Evolutionary conservation across 2,329 filamentous ascomycete genomes (phyloP), one percentile per base, ranked within the genome.

Genomic region (Verruconis gallopava): DNA sequence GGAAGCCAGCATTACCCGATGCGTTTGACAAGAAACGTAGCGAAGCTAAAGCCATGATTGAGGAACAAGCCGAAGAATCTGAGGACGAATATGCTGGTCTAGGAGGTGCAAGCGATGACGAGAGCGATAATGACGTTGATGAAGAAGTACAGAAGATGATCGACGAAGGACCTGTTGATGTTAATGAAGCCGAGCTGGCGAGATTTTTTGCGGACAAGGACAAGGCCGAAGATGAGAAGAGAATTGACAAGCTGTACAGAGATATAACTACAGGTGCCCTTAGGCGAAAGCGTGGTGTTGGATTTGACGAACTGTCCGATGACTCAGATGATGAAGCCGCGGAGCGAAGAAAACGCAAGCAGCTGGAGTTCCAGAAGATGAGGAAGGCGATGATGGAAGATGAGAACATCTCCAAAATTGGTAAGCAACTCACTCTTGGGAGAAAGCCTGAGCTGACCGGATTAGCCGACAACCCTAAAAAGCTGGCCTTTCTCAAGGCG

Each of bases 71-170:
- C 46, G 85, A 94, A 53, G 91, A 98, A 62, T 98, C 91, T 0
- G 93, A 98, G 56, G 91, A 98, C 57, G 91, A 98, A 60, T 98
- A 96, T 58, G 89, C 88, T 30, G 91, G 91, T 3, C 69, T 98
- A 6, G 91, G 91, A 50, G 91, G 91, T 48, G 81, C 69, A 9
- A 89, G 88, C 59, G 88, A 89, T 46, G 89, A 96, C 50, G 85
- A 89, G 49, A 79, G 77, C 35, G 80, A 73, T 34, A 80, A 79
- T 43, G 82, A 86, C 46, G 81, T 80, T 25, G 77, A 83, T 44
- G 78, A 78, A 21, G 74, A 82, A 5, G 75, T 91, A 48, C 75
- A 81, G 51, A 79, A 85, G 48, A 93, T 98, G 76, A 94, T 98
- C 55, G 88, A 96, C 54, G 76, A 81, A 18, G 77, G 75, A 43